phyloP scores from a whole-genome alignment of 208 protist genomes.

The Leishmania martiniquensis region DNA sequence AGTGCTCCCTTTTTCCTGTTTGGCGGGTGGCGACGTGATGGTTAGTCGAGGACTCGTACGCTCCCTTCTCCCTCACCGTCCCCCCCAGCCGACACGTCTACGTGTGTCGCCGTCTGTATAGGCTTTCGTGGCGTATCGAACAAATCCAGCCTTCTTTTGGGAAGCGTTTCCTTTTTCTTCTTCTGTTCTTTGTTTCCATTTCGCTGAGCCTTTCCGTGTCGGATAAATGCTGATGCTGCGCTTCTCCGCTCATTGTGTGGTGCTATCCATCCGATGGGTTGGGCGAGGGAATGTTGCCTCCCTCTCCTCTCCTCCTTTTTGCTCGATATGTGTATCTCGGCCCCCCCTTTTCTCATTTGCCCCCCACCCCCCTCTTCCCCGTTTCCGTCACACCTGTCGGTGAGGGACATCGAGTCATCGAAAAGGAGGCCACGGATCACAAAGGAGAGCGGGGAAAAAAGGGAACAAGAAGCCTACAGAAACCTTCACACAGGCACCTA shows the following conservation, averaged over 20 bases:
- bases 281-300: neutral
- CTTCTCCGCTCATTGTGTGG: no score
- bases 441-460: neutral
- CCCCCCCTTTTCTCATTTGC: neutral
- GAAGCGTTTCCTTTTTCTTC: neutral
- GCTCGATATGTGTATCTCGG: neutral
- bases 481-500: no score
- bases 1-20: neutral
- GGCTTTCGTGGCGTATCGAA: neutral
- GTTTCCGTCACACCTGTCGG: neutral
- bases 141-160: neutral
- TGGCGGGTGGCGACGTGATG: neutral
- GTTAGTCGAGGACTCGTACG: neutral
- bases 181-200: neutral
- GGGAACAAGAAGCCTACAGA: neutral
- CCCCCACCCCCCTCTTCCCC: neutral
- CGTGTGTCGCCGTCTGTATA: neutral
- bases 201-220: neutral
- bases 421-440: neutral
- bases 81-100: neutral
- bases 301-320: neutral
- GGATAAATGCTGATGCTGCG: no score
- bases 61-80: neutral
- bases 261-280: no score
- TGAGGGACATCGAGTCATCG: neutral